phyloP scores from a whole-genome alignment of 306 rosid species.

The Vigna unguiculata region DNA sequence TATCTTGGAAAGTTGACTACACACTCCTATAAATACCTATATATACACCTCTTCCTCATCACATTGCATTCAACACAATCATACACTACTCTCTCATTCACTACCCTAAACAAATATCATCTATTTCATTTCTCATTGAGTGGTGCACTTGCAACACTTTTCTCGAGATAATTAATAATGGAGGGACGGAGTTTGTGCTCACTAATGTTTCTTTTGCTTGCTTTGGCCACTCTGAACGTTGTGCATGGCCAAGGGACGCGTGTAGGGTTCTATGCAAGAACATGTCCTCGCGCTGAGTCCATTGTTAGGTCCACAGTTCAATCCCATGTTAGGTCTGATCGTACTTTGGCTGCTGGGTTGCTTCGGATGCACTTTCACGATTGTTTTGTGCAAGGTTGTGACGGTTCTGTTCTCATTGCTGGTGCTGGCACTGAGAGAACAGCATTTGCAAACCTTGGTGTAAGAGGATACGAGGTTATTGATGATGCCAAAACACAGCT shows the following conservation, averaged over 20 bases:
- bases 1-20: background rate
- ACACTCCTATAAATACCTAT: background rate
- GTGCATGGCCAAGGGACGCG: slow-evolving; percentile 52
- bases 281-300: slow-evolving; percentile 56
- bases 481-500: slow-evolving; percentile 57
- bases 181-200: background rate
- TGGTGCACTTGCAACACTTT: background rate
- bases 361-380: slow-evolving; percentile 64
- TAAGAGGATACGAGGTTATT: slow-evolving; percentile 58
- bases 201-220: slow-evolving; percentile 6
- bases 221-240: slow-evolving; percentile 1
- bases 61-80: background rate
- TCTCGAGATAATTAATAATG: background rate
- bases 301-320: slow-evolving; percentile 53
- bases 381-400: slow-evolving; percentile 62
- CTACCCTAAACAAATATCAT: background rate
- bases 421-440: slow-evolving; percentile 45
- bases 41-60: background rate
- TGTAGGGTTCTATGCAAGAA: slow-evolving; percentile 46
- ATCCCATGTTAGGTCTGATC: slow-evolving; percentile 44
- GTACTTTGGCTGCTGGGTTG: slow-evolving; percentile 47
- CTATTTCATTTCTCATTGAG: background rate
- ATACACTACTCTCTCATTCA: too few species aligned
- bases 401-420: slow-evolving; percentile 51
- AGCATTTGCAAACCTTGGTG: slow-evolving; percentile 33